These are phyloP conservation scores for Zopfia rhizophila DNA, from an alignment of 2,329 filamentous ascomycete species.

Conservation along the genomic window DNA sequence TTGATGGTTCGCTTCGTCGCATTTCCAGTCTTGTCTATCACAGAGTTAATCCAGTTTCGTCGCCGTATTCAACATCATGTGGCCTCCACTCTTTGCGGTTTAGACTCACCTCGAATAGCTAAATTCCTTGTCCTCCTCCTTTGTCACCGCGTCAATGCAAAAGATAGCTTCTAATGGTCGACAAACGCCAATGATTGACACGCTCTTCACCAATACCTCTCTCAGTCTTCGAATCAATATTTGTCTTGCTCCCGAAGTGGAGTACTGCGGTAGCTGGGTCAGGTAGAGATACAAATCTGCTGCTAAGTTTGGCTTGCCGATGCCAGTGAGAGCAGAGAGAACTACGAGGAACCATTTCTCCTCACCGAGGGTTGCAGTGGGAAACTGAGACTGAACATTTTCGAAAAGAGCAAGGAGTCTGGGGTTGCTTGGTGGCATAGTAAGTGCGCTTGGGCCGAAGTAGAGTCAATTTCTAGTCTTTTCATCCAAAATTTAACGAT, in stretches of 20 bases:
- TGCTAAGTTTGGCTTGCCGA: constrained; percentile 41
- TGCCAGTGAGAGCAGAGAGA: constrained; percentile 1
- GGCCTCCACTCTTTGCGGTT: background rate
- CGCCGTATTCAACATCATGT: background rate
- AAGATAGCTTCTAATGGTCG: constrained; percentile 68
- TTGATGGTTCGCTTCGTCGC: constrained; percentile 62
- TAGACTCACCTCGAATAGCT: constrained; percentile 53
- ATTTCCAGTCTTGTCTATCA: constrained; percentile 63
- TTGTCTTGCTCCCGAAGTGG: constrained; percentile 53
- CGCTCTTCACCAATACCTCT: constrained; percentile 66
- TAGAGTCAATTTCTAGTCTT: too few relatives aligned
- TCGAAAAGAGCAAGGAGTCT: background rate
- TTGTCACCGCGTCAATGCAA: constrained; percentile 61
- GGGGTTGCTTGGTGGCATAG: too few relatives aligned
- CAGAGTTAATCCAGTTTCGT: background rate
- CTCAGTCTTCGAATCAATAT: constrained; percentile 60
- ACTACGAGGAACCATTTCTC: constrained; percentile 1
- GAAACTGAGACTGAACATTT: constrained; percentile 2
- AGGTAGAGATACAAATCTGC: constrained; percentile 65
- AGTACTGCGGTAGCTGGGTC: constrained; percentile 56
- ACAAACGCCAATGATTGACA: constrained; percentile 65
- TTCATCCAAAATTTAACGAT: too few relatives aligned
- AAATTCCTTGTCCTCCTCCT: constrained; percentile 65
- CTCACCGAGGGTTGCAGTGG: background rate
- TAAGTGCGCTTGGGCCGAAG: too few relatives aligned